Conservation (phyloP, 805 yeast genomes). For the Candida glaebosa region DNA sequence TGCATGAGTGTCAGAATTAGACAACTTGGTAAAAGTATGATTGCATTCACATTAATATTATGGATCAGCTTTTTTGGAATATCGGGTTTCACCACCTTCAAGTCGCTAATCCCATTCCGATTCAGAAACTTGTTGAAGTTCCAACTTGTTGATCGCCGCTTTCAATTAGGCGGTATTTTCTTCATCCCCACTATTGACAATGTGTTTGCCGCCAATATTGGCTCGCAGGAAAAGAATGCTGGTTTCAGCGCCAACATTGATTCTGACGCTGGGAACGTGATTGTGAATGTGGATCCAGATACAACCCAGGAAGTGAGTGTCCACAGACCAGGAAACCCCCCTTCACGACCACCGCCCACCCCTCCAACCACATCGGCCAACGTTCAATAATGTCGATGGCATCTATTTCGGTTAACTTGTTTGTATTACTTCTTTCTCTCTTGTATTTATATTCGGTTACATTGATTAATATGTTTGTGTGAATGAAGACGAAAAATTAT, state of each 20-base stretch:
- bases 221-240: too few relatives aligned
- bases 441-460: too few relatives aligned
- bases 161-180: background rate
- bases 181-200: too few relatives aligned
- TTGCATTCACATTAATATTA: conserved; percentile 12
- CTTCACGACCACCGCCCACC: background rate
- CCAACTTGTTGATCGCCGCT: background rate
- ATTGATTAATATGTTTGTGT: too few relatives aligned
- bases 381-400: too few relatives aligned
- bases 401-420: too few relatives aligned
- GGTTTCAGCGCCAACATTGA: too few relatives aligned
- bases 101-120: background rate
- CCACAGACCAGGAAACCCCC: background rate
- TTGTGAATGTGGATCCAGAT: background rate
- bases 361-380: too few relatives aligned
- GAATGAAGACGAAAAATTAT: too few relatives aligned
- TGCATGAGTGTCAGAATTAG: conserved; percentile 8
- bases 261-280: background rate
- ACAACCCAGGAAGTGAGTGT: background rate
- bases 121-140: too few relatives aligned
- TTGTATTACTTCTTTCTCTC: too few relatives aligned
- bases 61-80: conserved; percentile 13
- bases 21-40: conserved; percentile 14
- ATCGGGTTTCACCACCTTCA: background rate
- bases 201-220: too few relatives aligned